These are phyloP conservation scores for Glycine soja DNA, from an alignment of 306 rosid species.

Conservation along the genomic window DNA sequence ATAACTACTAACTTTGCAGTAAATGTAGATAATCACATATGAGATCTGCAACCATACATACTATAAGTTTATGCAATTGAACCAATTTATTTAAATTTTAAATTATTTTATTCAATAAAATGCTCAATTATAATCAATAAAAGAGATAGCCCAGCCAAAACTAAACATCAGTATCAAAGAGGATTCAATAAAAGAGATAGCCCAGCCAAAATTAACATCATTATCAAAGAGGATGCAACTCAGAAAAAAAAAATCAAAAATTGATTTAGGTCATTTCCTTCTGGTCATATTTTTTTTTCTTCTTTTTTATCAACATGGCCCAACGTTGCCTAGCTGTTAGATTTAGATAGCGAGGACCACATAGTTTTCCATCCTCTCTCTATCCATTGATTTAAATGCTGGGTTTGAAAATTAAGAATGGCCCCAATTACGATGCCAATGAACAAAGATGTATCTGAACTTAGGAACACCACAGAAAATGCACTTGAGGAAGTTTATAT, in stretches of 20 bases:
- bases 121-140: background rate
- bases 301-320: background rate
- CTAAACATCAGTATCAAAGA: constrained; percentile 6
- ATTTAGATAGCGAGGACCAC: background rate
- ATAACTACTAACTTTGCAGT: too few relatives aligned
- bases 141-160: background rate
- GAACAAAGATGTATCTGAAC: background rate
- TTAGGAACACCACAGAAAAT: background rate
- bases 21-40: too few relatives aligned
- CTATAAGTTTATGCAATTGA: background rate
- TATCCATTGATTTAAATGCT: background rate
- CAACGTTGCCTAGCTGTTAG: constrained; percentile 5
- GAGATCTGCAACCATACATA: too few relatives aligned
- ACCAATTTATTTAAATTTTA: background rate
- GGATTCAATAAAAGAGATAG: background rate
- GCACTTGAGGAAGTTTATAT: background rate
- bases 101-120: background rate
- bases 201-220: background rate
- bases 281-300: background rate
- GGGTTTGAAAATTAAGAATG: constrained; percentile 13
- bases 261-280: background rate
- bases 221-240: background rate
- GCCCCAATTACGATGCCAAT: background rate
- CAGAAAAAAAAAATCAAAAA: background rate
- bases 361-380: background rate